Evolutionary conservation across 495 filamentous ascomycete genomes (phyloP), one percentile per base, ranked within the genome.

Genomic region (Penicillium samsonianum): DNA sequence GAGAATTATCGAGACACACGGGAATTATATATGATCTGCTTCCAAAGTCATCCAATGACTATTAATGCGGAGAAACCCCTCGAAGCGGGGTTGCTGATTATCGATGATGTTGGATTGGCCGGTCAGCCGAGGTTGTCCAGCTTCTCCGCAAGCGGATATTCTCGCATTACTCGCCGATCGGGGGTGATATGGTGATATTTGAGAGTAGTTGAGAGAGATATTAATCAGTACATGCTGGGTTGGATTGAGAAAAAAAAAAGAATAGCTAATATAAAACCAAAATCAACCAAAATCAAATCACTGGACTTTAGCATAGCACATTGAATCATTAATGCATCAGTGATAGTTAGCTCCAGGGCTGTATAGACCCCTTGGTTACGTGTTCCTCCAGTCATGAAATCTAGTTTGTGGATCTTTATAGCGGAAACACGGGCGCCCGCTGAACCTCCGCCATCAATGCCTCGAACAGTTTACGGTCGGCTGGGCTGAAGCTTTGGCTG

Each of bases 381-480:
- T 17, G 5, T n/a, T 17, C 35, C 35, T 6, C 33, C 5, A 37
- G 12, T 14, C 28, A 7, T 37, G 11, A 45, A 26, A 30, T 17
- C 2, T 37, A 23, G 31, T 19, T 22, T 43, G 41, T n/a, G 49
- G 5, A 22, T 8, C 23, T 16, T 38, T 17, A 61, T 2, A 42
- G 17, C 5, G 9, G 63, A 47, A 37, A 51, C 20, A 43, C 50
- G 55, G 30, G 52, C 17, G 59, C 65, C 11, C 37, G 52, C 16
- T 63, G 43, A 9, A 59, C 52, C 55, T 67, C 64, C n/a, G 44
- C 58, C 26, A 65, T 56, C 22, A 68, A 40, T 2, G 56, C 67
- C 0, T 67, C 58, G 31, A 67, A 64, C n/a, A 67, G 55, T 17
- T 53, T 48, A n/a, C 47, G 57, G 37, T 69, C 67, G 12, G 58